Evolutionary conservation across 2,329 filamentous ascomycete genomes (phyloP).

Genomic region (Colletotrichum lindemuthianum): DNA sequence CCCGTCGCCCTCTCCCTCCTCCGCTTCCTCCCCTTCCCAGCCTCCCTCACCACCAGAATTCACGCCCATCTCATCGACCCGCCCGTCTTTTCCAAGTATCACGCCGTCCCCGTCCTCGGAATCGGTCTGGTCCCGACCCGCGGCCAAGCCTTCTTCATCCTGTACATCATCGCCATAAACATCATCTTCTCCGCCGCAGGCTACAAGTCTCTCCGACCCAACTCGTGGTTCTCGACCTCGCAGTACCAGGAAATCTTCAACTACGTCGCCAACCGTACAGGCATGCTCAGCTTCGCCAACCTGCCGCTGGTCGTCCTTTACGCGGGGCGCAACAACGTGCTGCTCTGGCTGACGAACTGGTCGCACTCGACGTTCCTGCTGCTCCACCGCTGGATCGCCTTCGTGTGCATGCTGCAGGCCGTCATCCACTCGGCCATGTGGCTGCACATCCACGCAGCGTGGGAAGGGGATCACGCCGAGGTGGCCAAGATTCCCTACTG

Average conservation of each 20-base stretch:
- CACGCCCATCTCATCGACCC: constrained; percentile 44
- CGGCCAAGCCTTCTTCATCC: constrained; percentile 56
- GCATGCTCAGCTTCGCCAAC: constrained; percentile 47
- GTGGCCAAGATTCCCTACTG: constrained; percentile 40
- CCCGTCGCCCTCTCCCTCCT: constrained; percentile 44
- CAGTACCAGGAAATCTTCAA: constrained; percentile 42
- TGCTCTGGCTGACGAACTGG: constrained; percentile 50
- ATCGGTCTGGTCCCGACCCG: constrained; percentile 49
- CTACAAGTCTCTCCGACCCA: constrained; percentile 41
- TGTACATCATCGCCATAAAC: constrained; percentile 51
- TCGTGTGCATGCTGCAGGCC: constrained; percentile 40
- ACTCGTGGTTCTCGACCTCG: constrained; percentile 32
- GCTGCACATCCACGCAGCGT: constrained; percentile 12
- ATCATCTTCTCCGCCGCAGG: constrained; percentile 45
- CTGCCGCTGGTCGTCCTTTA: constrained; percentile 47
- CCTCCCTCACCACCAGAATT: constrained; percentile 33
- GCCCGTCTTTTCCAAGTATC: constrained; percentile 39
- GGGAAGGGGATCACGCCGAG: background rate
- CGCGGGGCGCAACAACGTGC: constrained; percentile 47
- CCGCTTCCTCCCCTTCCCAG: constrained; percentile 41
- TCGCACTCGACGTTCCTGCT: constrained; percentile 48
- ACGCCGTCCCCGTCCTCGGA: constrained; percentile 37
- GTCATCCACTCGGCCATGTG: constrained; percentile 47
- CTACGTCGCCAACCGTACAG: constrained; percentile 46
- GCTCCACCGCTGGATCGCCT: constrained; percentile 49